Evolutionary conservation across 108 stramenopile species (phyloP), one percentile per base, ranked within the genome.

Genomic region (Nitzschia palea): DNA sequence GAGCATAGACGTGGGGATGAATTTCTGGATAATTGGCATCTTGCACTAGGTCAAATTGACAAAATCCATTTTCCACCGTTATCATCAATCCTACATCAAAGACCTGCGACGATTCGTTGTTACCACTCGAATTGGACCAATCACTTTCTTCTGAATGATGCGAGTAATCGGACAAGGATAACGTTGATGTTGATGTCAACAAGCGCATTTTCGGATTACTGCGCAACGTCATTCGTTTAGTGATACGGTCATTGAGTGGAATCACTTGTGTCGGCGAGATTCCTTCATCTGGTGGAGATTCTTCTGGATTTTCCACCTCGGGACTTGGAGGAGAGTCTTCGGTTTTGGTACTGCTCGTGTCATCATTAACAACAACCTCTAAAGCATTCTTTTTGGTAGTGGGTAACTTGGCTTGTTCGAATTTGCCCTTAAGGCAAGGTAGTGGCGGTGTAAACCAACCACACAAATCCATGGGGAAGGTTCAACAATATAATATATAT

Each of bases 1-100:
- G 88, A 22, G 82, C 82, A 55, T 78, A 86, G 31, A 84, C 82
- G 44, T 89, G 81, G 0, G 88, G 85, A 70, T 89, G 88, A 34
- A 89, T 68, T 10, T 73, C 29, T 2, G 70, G 42, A 33, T 74
- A 80, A 54, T 84, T 80, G 29, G 61, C 32, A 62, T 89, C 88
- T 1, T 33, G 52, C 17, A 45, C 44, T 8, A 65, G 34, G 4
- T 65, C 32, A 32, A 65, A 53, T 29, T 53, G 34, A 27, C 44
- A 48, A 3, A 4, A 29, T 1, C 52, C 51, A 23, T 65, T 4
- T 14, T 65, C 45, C 9, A 53, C 40, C 20, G 32, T 54, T 2
- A 65, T 65, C 65, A 65, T 52, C 33, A 65, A 37, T 26, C 65
- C 65, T 2, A 54, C 25, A 37, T 65, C 65, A 6, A 47, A 37